Evolutionary conservation across 1,139 yeast species (phyloP).

Genomic region (Sugiyamaella paludigena): DNA sequence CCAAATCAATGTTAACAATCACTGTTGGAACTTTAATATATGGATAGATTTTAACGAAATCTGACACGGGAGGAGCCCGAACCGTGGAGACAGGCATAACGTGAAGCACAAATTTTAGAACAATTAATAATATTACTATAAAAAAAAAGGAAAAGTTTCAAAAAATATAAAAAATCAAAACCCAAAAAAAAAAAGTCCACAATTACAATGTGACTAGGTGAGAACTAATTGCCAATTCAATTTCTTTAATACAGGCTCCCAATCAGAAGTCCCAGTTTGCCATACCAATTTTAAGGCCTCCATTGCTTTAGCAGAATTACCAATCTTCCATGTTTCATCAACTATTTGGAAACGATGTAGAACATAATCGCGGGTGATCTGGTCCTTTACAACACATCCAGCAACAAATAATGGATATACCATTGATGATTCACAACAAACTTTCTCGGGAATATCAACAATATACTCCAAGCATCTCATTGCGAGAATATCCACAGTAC

Average conservation of each 20-base stretch:
- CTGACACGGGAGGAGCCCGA: too few relatives aligned
- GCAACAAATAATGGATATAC: constrained; percentile 15
- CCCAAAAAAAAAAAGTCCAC: too few relatives aligned
- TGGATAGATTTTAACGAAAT: too few relatives aligned
- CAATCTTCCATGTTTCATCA: constrained; percentile 14
- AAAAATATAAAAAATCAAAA: too few relatives aligned
- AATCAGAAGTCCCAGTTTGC: constrained; percentile 5
- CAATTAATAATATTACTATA: too few relatives aligned
- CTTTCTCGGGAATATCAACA: constrained; percentile 8
- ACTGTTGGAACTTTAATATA: too few relatives aligned
- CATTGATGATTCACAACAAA: constrained; percentile 14
- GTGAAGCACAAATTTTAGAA: too few relatives aligned
- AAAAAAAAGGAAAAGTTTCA: too few relatives aligned
- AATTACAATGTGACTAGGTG: background rate
- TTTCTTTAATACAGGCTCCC: constrained; percentile 9
- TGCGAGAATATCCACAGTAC: background rate
- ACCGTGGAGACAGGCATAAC: too few relatives aligned
- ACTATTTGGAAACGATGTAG: constrained; percentile 9
- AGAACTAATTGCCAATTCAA: constrained; percentile 11
- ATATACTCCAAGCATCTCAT: constrained; percentile 1
- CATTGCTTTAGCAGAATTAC: constrained; percentile 13
- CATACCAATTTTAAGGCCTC: constrained; percentile 9
- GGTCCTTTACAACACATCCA: constrained; percentile 10
- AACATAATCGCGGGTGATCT: constrained; percentile 2
- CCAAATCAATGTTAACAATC: too few relatives aligned